phyloP scores from a whole-genome alignment of 2,329 filamentous ascomycete genomes.

The Talaromyces sp. region DNA sequence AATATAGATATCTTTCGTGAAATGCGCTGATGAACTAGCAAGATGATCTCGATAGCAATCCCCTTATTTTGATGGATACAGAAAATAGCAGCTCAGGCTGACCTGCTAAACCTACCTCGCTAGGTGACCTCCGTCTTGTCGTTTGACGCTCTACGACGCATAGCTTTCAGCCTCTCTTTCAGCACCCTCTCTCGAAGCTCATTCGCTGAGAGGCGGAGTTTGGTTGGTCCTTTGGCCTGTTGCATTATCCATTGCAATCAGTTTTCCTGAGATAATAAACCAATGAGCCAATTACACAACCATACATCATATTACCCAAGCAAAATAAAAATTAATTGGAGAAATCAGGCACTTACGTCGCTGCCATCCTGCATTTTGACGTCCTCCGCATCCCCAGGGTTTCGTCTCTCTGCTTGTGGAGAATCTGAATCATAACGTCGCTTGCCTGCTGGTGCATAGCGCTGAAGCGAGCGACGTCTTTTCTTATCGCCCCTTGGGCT shows the following conservation, averaged over 20 bases:
- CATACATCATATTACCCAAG: slow-evolving; percentile 14
- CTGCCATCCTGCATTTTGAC: slow-evolving; percentile 21
- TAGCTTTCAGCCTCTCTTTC: slow-evolving; percentile 37
- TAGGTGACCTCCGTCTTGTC: slow-evolving; percentile 7
- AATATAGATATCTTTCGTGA: not conserved
- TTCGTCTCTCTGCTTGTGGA: slow-evolving; percentile 40
- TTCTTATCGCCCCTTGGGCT: slow-evolving; percentile 36
- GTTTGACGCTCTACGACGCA: slow-evolving; percentile 28
- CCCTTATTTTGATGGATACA: not conserved
- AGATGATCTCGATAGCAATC: not conserved
- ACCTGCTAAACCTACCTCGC: slow-evolving; percentile 11
- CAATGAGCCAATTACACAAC: slow-evolving; percentile 18
- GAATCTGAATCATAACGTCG: slow-evolving; percentile 44
- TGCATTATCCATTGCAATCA: slow-evolving; percentile 20
- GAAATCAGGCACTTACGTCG: slow-evolving; percentile 14
- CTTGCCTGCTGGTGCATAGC: slow-evolving; percentile 43
- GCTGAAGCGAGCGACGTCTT: slow-evolving; percentile 44
- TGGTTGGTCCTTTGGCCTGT: slow-evolving; percentile 20
- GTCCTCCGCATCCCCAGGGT: slow-evolving; percentile 39
- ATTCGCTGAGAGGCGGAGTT: slow-evolving; percentile 28
- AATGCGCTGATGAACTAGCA: not conserved
- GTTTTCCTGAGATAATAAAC: slow-evolving; percentile 18
- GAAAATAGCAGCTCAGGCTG: not conserved
- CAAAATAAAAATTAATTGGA: slow-evolving; percentile 4
- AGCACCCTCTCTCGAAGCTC: slow-evolving; percentile 38